phyloP scores from a whole-genome alignment of 2,329 filamentous ascomycete species.

The Elsinoe perseae region DNA sequence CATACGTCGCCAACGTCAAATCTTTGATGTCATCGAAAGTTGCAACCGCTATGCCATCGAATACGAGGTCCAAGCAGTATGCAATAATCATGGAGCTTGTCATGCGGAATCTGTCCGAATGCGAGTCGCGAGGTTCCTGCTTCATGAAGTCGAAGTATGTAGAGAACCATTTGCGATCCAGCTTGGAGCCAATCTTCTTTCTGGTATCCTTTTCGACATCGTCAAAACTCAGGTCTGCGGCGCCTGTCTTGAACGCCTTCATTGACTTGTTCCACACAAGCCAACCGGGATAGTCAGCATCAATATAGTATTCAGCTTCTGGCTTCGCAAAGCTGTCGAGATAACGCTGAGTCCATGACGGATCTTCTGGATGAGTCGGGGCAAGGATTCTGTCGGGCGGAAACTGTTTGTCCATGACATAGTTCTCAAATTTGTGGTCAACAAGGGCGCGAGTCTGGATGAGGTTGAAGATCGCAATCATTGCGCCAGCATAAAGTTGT shows the following conservation, averaged over 20 bases:
- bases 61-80: conserved; percentile 83
- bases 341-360: conserved; percentile 70
- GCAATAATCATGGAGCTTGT: conserved; percentile 78
- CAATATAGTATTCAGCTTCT: conserved; percentile 79
- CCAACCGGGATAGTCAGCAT: conserved; percentile 91
- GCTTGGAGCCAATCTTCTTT: conserved; percentile 67
- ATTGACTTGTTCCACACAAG: conserved; percentile 89
- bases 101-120: conserved; percentile 81
- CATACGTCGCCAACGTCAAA: conserved; percentile 68
- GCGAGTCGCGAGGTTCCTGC: conserved; percentile 80
- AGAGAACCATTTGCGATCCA: conserved; percentile 78
- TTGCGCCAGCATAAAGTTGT: conserved; percentile 69
- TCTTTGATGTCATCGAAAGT: conserved; percentile 85
- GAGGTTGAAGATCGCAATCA: conserved; percentile 69
- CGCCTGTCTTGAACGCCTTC: conserved; percentile 66
- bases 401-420: conserved; percentile 69
- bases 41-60: conserved; percentile 66
- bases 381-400: conserved; percentile 71
- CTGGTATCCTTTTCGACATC: conserved; percentile 67
- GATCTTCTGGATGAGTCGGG: conserved; percentile 63
- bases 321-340: conserved; percentile 69
- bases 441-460: conserved; percentile 82
- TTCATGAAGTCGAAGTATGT: conserved; percentile 90
- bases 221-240: conserved; percentile 68
- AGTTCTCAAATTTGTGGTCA: conserved; percentile 79